Conservation (phyloP, 371 early-diverging fungal genomes). For the Lichtheimia ornata region DNA sequence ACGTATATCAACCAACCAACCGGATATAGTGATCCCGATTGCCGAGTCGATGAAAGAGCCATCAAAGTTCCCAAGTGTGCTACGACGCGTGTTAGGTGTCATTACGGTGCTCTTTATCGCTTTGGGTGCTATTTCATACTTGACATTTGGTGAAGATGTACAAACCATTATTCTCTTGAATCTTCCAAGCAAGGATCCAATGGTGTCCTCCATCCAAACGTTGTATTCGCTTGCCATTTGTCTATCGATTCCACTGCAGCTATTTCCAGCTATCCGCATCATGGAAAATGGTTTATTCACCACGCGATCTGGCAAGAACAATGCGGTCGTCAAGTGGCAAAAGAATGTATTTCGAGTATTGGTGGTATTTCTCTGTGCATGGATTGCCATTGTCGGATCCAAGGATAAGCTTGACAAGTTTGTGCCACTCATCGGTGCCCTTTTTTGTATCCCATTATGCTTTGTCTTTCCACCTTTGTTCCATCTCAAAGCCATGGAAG, state of each 20-base stretch:
- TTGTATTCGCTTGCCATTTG: slow-evolving; percentile 88
- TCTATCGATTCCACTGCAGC: slow-evolving; percentile 79
- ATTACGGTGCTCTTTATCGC: slow-evolving; percentile 74
- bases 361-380: slow-evolving; percentile 65
- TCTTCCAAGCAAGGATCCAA: slow-evolving; percentile 66
- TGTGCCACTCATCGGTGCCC: slow-evolving; percentile 77
- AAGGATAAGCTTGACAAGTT: slow-evolving; percentile 80
- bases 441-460: slow-evolving; percentile 64
- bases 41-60: slow-evolving; percentile 83
- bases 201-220: slow-evolving; percentile 69
- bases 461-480: slow-evolving; percentile 87
- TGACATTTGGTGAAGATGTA: slow-evolving; percentile 78
- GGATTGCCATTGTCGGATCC: slow-evolving; percentile 74
- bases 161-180: slow-evolving; percentile 81
- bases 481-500: slow-evolving; percentile 67
- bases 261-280: slow-evolving; percentile 87
- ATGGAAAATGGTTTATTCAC: slow-evolving; percentile 76
- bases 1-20: neutral
- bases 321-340: slow-evolving; percentile 80
- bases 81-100: slow-evolving; percentile 65
- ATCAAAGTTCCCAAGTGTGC: slow-evolving; percentile 69
- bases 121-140: slow-evolving; percentile 78
- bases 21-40: slow-evolving; percentile 56
- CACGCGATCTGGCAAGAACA: slow-evolving; percentile 66
- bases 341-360: slow-evolving; percentile 81